Evolutionary conservation across 768 basidiomycete species (phyloP).

Genomic region (Clitopilus passeckerianus): DNA sequence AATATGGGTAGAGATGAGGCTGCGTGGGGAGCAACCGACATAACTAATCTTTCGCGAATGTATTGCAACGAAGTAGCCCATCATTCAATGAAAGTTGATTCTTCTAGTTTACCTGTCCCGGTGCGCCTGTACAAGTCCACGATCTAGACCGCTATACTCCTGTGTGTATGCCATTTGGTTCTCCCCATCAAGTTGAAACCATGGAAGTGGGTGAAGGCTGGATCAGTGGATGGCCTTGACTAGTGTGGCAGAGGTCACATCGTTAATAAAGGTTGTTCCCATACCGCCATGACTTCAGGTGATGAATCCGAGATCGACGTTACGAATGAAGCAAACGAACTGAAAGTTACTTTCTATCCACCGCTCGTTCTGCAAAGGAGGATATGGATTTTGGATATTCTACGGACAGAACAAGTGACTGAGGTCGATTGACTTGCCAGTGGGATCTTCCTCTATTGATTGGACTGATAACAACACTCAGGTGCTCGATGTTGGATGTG

Average conservation of each 20-base stretch:
- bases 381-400: conserved; percentile 63
- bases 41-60: conserved; percentile 1
- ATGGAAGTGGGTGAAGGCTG: too few relatives aligned
- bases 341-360: conserved; percentile 62
- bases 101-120: neutral
- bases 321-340: conserved; percentile 23
- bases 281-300: neutral
- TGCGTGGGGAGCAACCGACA: conserved; percentile 30
- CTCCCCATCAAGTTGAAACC: too few relatives aligned
- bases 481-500: conserved; percentile 84
- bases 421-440: conserved; percentile 28
- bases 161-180: too few relatives aligned
- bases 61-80: neutral
- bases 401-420: conserved; percentile 52
- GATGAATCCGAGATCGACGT: conserved; percentile 1
- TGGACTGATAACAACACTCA: conserved; percentile 17
- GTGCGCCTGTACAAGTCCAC: neutral
- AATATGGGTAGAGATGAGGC: conserved; percentile 23
- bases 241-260: too few relatives aligned
- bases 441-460: neutral
- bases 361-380: conserved; percentile 63
- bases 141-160: too few relatives aligned
- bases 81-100: neutral
- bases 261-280: neutral
- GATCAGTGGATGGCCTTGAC: too few relatives aligned